Conservation (phyloP, 805 yeast genomes). For the Lipomyces mesembrius region DNA sequence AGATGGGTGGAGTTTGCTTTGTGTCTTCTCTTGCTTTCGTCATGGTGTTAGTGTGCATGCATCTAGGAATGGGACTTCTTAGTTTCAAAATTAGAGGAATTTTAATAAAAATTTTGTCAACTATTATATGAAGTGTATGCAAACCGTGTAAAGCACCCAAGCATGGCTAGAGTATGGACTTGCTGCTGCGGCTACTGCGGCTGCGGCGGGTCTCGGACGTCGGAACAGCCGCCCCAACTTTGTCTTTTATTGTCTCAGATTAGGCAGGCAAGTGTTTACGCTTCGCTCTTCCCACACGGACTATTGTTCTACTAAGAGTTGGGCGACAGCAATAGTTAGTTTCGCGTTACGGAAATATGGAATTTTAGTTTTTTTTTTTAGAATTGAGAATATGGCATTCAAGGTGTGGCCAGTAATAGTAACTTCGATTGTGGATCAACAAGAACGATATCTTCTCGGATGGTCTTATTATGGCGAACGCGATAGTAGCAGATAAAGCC, state of each 20-base stretch:
- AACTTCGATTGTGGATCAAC: neutral
- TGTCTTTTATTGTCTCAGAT: neutral
- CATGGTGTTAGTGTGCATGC: neutral
- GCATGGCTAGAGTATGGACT: too few relatives aligned
- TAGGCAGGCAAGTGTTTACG: neutral
- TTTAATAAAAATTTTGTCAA: too few relatives aligned
- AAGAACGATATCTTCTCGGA: neutral
- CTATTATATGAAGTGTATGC: too few relatives aligned
- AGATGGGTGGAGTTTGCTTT: neutral
- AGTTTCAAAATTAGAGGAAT: neutral
- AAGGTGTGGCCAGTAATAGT: neutral
- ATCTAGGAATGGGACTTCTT: neutral
- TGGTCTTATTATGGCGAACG: neutral
- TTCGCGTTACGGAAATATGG: neutral
- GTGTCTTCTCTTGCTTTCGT: neutral
- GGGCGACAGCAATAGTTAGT: too few relatives aligned
- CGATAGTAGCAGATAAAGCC: neutral
- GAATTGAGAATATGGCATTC: neutral
- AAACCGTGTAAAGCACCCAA: too few relatives aligned
- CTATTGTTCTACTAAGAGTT: neutral
- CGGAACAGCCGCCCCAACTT: neutral
- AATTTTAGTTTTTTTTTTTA: neutral
- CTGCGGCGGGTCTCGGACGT: neutral
- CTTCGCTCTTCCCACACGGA: neutral
- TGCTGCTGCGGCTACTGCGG: neutral